These are phyloP conservation scores for Taphrina communis DNA, from an alignment of 1,139 yeast genomes.

Conservation along the genomic window DNA sequence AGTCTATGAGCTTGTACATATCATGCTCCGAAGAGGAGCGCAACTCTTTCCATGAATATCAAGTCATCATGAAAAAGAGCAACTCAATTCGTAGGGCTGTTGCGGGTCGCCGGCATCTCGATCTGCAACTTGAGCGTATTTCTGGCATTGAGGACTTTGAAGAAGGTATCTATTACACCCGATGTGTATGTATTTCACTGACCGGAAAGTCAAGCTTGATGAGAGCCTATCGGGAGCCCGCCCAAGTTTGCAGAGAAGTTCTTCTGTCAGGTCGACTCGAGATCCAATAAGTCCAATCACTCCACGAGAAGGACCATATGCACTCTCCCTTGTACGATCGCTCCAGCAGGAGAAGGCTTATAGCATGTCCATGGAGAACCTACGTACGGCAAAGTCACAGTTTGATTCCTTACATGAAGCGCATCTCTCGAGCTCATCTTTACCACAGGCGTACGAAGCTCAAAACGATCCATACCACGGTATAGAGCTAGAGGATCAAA, in stretches of 20 bases:
- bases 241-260: conserved; percentile 2
- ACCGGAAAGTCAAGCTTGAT: neutral
- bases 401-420: conserved; percentile 1
- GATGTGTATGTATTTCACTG: neutral
- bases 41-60: no score
- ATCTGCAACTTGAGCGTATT: neutral
- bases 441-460: conserved; percentile 5
- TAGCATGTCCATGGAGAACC: conserved; percentile 20
- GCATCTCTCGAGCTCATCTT: conserved; percentile 7
- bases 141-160: conserved; percentile 24
- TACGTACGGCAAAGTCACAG: neutral
- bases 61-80: conserved; percentile 12
- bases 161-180: neutral
- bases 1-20: no score
- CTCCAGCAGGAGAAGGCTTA: conserved; percentile 13
- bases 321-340: neutral
- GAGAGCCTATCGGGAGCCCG: neutral
- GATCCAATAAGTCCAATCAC: neutral
- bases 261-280: conserved; percentile 8
- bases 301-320: conserved; percentile 8
- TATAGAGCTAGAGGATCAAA: neutral
- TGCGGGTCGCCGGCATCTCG: conserved; percentile 10
- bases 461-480: neutral
- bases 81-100: conserved; percentile 10
- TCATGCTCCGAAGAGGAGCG: no score